Conservation (phyloP, 1,284 basidiomycete genomes). For the Apiotrichum laibachii region DNA sequence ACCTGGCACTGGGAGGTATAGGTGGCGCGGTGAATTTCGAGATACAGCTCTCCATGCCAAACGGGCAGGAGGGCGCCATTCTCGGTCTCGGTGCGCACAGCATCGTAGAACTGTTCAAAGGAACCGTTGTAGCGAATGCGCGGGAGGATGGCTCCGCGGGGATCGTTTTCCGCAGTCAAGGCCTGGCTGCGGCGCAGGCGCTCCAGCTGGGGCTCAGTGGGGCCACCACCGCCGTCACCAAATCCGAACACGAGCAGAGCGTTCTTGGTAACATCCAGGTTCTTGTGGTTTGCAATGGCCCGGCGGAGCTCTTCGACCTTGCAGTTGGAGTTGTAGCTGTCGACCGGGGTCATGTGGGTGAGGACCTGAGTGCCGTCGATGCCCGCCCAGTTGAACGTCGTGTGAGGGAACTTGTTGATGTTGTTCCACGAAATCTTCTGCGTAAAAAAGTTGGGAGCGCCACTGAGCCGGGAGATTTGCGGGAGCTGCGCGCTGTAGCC, state of each 20-base stretch:
- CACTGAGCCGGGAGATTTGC: conserved; percentile 78
- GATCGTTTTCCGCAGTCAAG: conserved; percentile 65
- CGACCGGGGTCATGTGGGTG: conserved; percentile 90
- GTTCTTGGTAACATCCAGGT: conserved; percentile 71
- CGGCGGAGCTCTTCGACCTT: conserved; percentile 71
- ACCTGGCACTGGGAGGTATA: conserved; percentile 90
- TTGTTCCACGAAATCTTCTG: conserved; percentile 68
- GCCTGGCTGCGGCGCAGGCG: conserved; percentile 88
- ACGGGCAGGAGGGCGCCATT: conserved; percentile 75
- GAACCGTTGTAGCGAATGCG: conserved; percentile 78
- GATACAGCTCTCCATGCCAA: conserved; percentile 87
- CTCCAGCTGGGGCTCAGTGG: conserved; percentile 73
- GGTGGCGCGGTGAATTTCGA: conserved; percentile 74
- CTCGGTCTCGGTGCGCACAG: conserved; percentile 66
- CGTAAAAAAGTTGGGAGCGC: conserved; percentile 95
- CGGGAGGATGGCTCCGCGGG: conserved; percentile 66
- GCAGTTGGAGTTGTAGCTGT: conserved; percentile 50
- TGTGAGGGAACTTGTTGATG: conserved; percentile 85
- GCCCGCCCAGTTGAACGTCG: conserved; percentile 97
- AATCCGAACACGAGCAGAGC: conserved; percentile 87
- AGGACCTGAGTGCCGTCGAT: conserved; percentile 64
- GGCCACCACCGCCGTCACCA: conserved; percentile 69
- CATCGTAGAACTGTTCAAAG: conserved; percentile 84
- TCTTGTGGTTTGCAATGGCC: conserved; percentile 84
- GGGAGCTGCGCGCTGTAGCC: conserved; percentile 88